phyloP scores from a whole-genome alignment of 805 yeast species.

The Vanderwaltozyma polyspora region DNA sequence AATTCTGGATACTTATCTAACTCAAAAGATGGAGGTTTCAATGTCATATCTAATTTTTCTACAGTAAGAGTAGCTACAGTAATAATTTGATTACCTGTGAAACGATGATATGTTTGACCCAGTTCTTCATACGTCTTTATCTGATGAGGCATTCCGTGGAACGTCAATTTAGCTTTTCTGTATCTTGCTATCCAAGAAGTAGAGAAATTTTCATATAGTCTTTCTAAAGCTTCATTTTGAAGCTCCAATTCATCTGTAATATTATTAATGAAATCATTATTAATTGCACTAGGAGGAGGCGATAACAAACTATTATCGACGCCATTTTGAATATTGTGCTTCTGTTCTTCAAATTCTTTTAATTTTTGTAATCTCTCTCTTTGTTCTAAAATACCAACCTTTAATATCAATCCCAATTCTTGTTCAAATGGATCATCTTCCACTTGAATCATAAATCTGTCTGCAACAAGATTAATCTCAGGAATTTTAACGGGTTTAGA shows the following conservation, averaged over 20 bases:
- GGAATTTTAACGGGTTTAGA: slow-evolving; percentile 30
- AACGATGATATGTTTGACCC: slow-evolving; percentile 11
- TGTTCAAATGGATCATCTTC: slow-evolving; percentile 60
- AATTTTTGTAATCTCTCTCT: slow-evolving; percentile 35
- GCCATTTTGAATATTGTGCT: background rate
- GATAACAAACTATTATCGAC: background rate
- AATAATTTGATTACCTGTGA: slow-evolving; percentile 16
- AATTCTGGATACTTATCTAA: slow-evolving; percentile 24
- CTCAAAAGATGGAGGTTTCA: slow-evolving; percentile 26
- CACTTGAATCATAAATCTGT: slow-evolving; percentile 35
- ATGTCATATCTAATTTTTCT: slow-evolving; percentile 13
- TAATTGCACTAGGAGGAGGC: too few relatives aligned
- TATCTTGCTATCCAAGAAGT: slow-evolving; percentile 31
- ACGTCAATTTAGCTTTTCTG: slow-evolving; percentile 21
- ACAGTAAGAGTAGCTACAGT: slow-evolving; percentile 20
- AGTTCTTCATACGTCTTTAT: slow-evolving; percentile 10
- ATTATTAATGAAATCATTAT: background rate
- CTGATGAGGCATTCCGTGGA: slow-evolving; percentile 22
- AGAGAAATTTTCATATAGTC: slow-evolving; percentile 28
- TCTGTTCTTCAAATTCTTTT: slow-evolving; percentile 18
- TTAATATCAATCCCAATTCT: slow-evolving; percentile 45
- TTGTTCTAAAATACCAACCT: slow-evolving; percentile 50
- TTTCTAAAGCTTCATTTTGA: slow-evolving; percentile 7
- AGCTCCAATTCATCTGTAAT: background rate
- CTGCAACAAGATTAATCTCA: slow-evolving; percentile 31